Evolutionary conservation across 2,329 filamentous ascomycete genomes (phyloP), one percentile per base, ranked within the genome.

Genomic region (Pezicula carpinea): DNA sequence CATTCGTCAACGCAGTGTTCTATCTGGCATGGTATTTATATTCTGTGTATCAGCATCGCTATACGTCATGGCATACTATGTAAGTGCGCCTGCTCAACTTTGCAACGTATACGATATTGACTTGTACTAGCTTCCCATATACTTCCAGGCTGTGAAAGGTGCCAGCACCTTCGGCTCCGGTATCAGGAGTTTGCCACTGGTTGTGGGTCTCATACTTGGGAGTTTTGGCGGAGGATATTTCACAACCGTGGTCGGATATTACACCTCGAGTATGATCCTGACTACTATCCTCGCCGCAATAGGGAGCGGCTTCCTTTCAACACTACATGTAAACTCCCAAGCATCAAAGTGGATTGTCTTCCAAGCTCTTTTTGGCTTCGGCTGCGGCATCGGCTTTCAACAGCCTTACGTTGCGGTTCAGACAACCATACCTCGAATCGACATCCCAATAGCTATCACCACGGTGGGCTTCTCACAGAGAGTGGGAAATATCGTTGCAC

Each of bases 141-240:
- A 68, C 64, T 74, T 75, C 55, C 71, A 76, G 51, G 70, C 68
- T 5, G 66, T 73, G 50, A 67, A 69, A 44, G 65, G 64, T 5
- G 63, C 68, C 11, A 64, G 65, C 3, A 54, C 56, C 10, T 55
- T 66, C 69, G 72, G 60, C 23, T 63, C 64, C 17, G 62, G 67
- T 22, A 59, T 69, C 47, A 44, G 63, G 17, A 64, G 60, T 3
- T 50, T 69, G 6, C 66, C 66, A 2, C 47, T 64, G 15, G 59
- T 69, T 33, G 47, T 67, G 14, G 53, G 57, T 7, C 53, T 67
- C 10, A 61, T 64, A 1, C 26, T 66, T 6, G 58, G 56, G 7
- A 58, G 57, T 6, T 59, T 69, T 5, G 39, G 60, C 5, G 38
- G 56, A 2, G 66, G 64, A 10, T 57, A 57, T 15, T 57, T 65